A percentile compares a stretch with the other conserved stretches of the same genome.
These are phyloP conservation scores for Fusarium beomiforme DNA, from an alignment of 2,329 filamentous ascomycete genomes.

Conservation along the genomic window DNA sequence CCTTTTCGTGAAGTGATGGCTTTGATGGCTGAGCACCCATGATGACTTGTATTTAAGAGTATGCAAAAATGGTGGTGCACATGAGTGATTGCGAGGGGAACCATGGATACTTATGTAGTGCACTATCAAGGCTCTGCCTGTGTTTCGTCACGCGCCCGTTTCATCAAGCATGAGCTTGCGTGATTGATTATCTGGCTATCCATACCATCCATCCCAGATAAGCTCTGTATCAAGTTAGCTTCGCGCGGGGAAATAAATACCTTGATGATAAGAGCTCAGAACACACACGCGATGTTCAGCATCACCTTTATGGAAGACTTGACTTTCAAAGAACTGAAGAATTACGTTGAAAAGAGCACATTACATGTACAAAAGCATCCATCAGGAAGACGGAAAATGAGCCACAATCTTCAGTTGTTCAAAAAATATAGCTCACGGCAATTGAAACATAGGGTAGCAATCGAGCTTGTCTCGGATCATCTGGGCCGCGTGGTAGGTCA, in stretches of 20 bases:
- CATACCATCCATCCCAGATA: background rate
- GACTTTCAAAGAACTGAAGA: background rate
- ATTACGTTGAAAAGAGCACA: too few species aligned
- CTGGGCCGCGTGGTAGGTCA: background rate
- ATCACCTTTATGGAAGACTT: background rate
- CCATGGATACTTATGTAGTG: background rate
- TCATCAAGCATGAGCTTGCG: constrained; percentile 23
- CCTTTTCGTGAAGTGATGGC: constrained; percentile 53
- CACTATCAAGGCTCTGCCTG: background rate
- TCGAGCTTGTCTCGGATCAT: background rate
- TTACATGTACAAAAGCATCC: background rate
- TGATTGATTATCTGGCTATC: background rate
- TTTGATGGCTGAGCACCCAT: constrained; percentile 61
- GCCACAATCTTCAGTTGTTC: background rate
- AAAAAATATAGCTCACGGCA: background rate
- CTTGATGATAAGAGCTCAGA: background rate
- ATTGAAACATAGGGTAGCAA: background rate
- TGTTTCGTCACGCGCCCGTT: constrained; percentile 24
- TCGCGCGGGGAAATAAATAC: constrained; percentile 14
- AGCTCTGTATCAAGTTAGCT: constrained; percentile 1
- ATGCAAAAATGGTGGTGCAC: background rate
- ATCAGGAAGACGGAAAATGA: background rate
- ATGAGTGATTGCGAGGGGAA: background rate
- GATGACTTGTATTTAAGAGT: background rate
- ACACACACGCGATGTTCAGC: background rate